Conservation (phyloP, 2,329 filamentous ascomycete species). For the Cryoendolithus antarcticus region DNA sequence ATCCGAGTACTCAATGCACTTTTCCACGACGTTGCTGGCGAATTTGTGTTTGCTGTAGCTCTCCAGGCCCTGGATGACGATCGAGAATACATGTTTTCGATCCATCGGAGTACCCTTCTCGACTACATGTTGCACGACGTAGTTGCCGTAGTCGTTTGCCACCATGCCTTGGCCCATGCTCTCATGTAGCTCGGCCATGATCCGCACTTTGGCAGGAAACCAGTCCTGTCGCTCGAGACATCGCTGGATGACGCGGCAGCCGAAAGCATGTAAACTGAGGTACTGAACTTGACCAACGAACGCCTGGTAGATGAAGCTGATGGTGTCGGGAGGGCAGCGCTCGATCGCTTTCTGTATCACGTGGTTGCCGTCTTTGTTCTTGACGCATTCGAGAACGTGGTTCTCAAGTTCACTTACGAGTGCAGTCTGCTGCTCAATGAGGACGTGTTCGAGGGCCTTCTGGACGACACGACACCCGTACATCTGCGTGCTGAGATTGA, state of each 20-base stretch:
- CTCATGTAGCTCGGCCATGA: slow-evolving; percentile 67
- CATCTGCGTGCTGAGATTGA: slow-evolving; percentile 70
- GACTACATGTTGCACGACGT: slow-evolving; percentile 89
- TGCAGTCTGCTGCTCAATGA: slow-evolving; percentile 80
- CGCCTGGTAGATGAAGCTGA: slow-evolving; percentile 73
- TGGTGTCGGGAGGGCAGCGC: slow-evolving; percentile 61
- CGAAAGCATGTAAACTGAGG: slow-evolving; percentile 70
- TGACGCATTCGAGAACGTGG: slow-evolving; percentile 64
- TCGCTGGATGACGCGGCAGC: slow-evolving; percentile 84
- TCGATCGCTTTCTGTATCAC: slow-evolving; percentile 92
- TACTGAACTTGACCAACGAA: slow-evolving; percentile 63
- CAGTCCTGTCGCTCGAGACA: slow-evolving; percentile 74
- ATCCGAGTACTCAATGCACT: slow-evolving; percentile 65
- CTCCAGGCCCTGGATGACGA: slow-evolving; percentile 62
- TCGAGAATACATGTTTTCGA: slow-evolving; percentile 55
- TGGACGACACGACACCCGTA: slow-evolving; percentile 95
- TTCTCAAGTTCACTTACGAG: slow-evolving; percentile 73
- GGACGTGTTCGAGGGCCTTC: slow-evolving; percentile 82
- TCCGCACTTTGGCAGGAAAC: slow-evolving; percentile 51
- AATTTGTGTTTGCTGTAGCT: slow-evolving; percentile 86
- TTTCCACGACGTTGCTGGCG: slow-evolving; percentile 94
- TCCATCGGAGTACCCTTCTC: slow-evolving; percentile 63
- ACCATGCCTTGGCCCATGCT: slow-evolving; percentile 57
- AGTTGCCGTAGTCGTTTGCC: slow-evolving; percentile 85
- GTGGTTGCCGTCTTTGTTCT: slow-evolving; percentile 87